Evolutionary conservation across 306 rosid genomes (phyloP).

Genomic region (Quercus robur): DNA sequence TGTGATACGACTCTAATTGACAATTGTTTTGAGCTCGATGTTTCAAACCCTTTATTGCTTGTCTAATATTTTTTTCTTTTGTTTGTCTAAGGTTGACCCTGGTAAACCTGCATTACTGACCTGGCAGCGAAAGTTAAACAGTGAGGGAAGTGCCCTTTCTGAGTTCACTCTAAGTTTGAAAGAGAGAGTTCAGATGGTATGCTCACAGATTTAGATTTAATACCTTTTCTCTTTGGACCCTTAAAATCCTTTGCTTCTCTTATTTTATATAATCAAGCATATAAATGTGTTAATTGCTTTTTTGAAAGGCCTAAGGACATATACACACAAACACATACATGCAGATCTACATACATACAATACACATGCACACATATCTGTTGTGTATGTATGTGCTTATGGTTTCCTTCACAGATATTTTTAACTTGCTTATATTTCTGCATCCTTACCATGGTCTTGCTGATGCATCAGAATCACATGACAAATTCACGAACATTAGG

Average conservation of each 20-base stretch:
- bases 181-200: slow-evolving; percentile 72
- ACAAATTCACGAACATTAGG: slow-evolving; percentile 1
- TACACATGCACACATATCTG: background rate
- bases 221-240: background rate
- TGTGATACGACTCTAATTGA: background rate
- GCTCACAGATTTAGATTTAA: background rate
- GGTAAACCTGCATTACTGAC: slow-evolving; percentile 61
- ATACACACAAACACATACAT: background rate
- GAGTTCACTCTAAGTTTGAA: slow-evolving; percentile 45
- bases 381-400: background rate
- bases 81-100: slow-evolving; percentile 47
- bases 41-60: background rate
- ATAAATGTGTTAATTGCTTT: background rate
- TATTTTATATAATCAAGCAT: background rate
- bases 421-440: background rate
- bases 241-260: background rate
- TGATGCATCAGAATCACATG: background rate
- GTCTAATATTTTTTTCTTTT: slow-evolving; percentile 11
- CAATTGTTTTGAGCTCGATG: slow-evolving; percentile 8
- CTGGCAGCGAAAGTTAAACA: slow-evolving; percentile 73
- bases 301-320: background rate
- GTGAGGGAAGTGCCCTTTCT: slow-evolving; percentile 25
- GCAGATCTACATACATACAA: background rate
- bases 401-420: background rate
- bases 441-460: slow-evolving; percentile 1